phyloP scores from a whole-genome alignment of 2,329 filamentous ascomycete genomes.

The Fusarium ramigenum region DNA sequence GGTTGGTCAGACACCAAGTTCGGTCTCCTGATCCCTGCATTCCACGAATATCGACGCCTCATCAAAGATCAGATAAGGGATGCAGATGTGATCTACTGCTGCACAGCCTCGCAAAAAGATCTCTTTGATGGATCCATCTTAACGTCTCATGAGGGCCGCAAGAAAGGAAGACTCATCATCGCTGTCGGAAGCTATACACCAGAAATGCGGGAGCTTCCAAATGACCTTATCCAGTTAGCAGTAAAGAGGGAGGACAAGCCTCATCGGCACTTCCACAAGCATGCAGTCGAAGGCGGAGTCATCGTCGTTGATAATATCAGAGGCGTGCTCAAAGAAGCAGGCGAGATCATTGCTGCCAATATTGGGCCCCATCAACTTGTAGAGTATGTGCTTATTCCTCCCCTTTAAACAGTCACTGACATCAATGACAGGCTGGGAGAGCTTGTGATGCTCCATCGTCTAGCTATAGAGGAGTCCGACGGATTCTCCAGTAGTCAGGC shows the following conservation, averaged over 20 bases:
- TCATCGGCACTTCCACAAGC: constrained; percentile 72
- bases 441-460: constrained; percentile 69
- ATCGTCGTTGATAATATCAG: constrained; percentile 81
- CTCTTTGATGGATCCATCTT: constrained; percentile 80
- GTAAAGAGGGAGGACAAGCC: constrained; percentile 55
- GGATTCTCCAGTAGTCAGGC: constrained; percentile 45
- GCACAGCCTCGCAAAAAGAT: constrained; percentile 77
- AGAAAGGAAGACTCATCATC: constrained; percentile 76
- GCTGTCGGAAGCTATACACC: constrained; percentile 76
- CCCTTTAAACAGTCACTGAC: constrained; percentile 3
- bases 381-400: constrained; percentile 63
- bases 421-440: constrained; percentile 73
- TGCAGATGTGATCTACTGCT: constrained; percentile 87
- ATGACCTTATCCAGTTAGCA: constrained; percentile 75
- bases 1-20: constrained; percentile 76
- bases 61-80: constrained; percentile 75
- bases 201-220: constrained; percentile 84
- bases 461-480: constrained; percentile 53
- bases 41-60: constrained; percentile 73
- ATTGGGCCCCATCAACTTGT: constrained; percentile 80
- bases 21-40: constrained; percentile 72
- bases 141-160: constrained; percentile 74
- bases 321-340: constrained; percentile 82
- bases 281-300: constrained; percentile 70
- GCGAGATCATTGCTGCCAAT: constrained; percentile 84